phyloP scores from a whole-genome alignment of 345 rosid genomes.

The Sisymbrium altissimum region DNA sequence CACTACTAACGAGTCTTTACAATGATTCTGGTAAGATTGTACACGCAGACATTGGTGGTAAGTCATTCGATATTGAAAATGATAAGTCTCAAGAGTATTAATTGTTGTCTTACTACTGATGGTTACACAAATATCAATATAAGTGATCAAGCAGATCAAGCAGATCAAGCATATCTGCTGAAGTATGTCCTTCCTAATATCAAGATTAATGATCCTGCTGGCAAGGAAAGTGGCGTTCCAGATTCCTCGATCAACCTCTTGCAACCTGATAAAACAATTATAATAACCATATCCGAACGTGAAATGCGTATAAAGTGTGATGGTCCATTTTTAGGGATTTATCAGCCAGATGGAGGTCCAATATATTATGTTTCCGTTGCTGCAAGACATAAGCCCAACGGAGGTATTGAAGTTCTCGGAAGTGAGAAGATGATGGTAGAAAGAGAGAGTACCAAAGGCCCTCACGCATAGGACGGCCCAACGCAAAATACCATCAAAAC shows the following conservation, averaged over 20 bases:
- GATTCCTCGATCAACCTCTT: neutral
- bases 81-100: too few species aligned
- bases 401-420: neutral
- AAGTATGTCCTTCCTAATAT: neutral
- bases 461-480: neutral
- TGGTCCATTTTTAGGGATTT: too few species aligned
- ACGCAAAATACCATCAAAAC: neutral
- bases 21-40: neutral
- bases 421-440: too few species aligned
- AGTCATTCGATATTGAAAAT: neutral
- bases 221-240: neutral
- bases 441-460: too few species aligned
- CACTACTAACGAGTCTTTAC: too few species aligned
- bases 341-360: too few species aligned
- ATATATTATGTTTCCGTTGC: neutral
- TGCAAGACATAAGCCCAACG: too few species aligned
- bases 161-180: neutral
- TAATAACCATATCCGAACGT: too few species aligned
- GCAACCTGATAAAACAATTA: neutral
- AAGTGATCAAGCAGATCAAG: too few species aligned
- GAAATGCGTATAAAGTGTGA: neutral
- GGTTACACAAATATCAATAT: neutral
- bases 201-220: neutral
- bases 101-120: neutral
- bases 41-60: neutral